These are phyloP conservation scores for Acanthamoeba royreba DNA, from an alignment of 208 protist species.

Conservation along the genomic window DNA sequence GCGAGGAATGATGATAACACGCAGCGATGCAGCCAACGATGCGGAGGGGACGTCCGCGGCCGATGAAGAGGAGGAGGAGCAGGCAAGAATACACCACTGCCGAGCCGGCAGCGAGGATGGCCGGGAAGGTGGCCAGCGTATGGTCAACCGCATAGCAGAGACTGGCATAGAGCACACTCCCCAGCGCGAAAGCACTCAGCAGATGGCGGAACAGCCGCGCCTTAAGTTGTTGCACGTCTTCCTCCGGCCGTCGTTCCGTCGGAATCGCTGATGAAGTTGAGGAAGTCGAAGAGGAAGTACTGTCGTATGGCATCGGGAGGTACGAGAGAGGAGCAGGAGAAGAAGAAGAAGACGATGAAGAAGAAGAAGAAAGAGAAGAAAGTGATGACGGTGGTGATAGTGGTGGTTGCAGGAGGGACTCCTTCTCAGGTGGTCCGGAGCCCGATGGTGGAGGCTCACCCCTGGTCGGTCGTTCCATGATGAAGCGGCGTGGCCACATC, in stretches of 20 bases:
- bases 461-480: no score
- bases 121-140: background rate
- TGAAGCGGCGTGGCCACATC: no score
- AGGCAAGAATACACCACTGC: background rate
- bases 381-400: background rate
- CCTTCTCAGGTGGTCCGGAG: background rate
- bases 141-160: background rate
- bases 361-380: background rate
- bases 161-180: background rate
- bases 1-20: background rate
- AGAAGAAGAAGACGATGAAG: background rate
- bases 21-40: background rate
- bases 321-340: background rate
- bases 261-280: background rate
- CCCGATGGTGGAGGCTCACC: no score
- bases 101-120: background rate
- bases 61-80: background rate
- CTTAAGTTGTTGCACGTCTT: background rate
- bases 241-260: background rate
- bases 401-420: background rate
- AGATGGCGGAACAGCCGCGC: background rate
- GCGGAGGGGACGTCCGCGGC: background rate
- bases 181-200: background rate
- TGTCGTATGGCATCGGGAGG: no score
- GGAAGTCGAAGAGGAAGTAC: background rate